Evolutionary conservation across 202 grass and related monocot species (phyloP), one percentile per base, ranked within the genome.

Genomic region (Thinopyrum obtusiflorum): DNA sequence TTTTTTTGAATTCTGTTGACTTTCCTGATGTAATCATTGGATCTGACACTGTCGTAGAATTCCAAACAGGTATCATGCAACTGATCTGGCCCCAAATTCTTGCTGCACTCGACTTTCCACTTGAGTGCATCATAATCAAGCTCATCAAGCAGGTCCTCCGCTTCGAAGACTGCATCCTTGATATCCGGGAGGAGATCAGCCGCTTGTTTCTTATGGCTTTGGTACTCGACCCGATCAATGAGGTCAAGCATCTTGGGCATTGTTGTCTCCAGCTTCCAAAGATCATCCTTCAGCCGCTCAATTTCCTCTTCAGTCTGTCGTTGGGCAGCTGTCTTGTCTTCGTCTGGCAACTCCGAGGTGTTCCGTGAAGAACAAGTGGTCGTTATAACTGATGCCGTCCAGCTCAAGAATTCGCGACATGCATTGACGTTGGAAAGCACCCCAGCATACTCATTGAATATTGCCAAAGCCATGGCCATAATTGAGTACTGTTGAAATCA

Each of bases 221-320:
- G 68, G n/a, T 9, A 42, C 36, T 71, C 68, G 8, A 39, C 35
- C 21, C 1, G 33, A n/a, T 71, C 68, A 42, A 42, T 21, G 21
- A 71, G 68, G 11, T 71, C n/a, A 36, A n/a, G n/a, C 36, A 71
- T 71, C 18, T 71, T 71, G 36, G 68, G 68, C 68, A 71, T 37
- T 24, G 68, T 24, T 71, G 68, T 71, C 11, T 13, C 21, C 1
- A 71, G 68, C 18, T 42, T 4, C 68, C 68, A 71, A 6, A 71
- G 7, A 9, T 37, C 36, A 37, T 9, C 36, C 36, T 37, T 2
- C 8, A 9, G 36, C 36, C 8, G 36, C 7, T 37, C 36, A 37
- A 37, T 9, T 37, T 37, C 8, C 36, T 9, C 8, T 37, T 37
- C 8, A 37, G 1, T 2, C 7, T 37, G 7, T 37, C 0, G 36